Evolutionary conservation across 805 yeast genomes (phyloP).

Genomic region (Lipomyces lipofer): DNA sequence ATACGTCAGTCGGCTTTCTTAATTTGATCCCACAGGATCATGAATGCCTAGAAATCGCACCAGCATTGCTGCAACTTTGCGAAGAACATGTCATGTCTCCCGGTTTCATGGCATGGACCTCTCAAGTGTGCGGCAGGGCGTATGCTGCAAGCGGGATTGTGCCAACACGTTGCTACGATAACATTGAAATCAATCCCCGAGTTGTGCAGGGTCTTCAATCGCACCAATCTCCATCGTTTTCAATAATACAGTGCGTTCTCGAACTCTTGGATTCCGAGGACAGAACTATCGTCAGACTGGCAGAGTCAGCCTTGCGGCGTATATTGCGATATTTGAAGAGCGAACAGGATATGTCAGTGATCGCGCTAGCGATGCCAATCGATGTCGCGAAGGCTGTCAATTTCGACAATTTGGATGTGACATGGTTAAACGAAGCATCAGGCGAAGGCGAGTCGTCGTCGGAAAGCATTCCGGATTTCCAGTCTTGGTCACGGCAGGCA

Average conservation of each 20-base stretch:
- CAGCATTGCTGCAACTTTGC: conserved; percentile 10
- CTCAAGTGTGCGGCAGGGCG: conserved; percentile 20
- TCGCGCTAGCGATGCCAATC: not conserved
- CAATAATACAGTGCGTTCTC: not conserved
- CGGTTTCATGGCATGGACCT: conserved; percentile 19
- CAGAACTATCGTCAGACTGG: not conserved
- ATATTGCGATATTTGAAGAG: not conserved
- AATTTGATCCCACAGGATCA: not conserved
- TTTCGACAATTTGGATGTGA: not conserved
- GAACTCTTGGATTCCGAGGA: conserved; percentile 11
- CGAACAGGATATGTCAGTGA: not conserved
- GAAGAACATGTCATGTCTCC: conserved; percentile 5
- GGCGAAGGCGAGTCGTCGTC: no score
- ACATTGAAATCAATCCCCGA: not conserved
- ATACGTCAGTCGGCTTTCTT: not conserved
- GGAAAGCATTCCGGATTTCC: no score
- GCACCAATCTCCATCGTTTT: not conserved
- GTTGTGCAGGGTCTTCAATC: not conserved
- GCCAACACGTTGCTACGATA: conserved; percentile 5
- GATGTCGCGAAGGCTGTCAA: not conserved
- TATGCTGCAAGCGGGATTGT: conserved; percentile 18
- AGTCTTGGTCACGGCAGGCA: conserved; percentile 7
- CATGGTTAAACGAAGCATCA: not conserved
- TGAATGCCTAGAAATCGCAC: conserved; percentile 2
- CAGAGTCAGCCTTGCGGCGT: conserved; percentile 9